Evolutionary conservation across 1,284 basidiomycete species (phyloP), one percentile per base, ranked within the genome.

Genomic region (Rhodotorula sp.): DNA sequence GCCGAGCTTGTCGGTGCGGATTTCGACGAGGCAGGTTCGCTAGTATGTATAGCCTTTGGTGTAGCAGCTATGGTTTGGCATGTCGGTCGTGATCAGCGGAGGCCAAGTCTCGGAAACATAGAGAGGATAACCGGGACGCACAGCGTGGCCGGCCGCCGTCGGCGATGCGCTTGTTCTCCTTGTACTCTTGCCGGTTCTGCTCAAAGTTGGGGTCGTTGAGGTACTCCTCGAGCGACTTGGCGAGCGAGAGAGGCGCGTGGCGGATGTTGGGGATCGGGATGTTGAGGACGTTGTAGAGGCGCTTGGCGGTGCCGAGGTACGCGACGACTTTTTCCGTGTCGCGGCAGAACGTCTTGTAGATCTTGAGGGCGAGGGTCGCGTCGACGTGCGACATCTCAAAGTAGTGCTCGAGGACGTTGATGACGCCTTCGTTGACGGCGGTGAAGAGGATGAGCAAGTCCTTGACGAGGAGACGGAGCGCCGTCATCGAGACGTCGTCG

Each of bases 381-480:
- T 99, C 95, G 31, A 89, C 82, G 76, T 92, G 90, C 5, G 93
- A 93, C 97, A 99, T 99, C 80, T 98, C 95, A 79, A 99, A 98
- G 82, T 98, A 99, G 82, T 97, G 91, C 80, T 98, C 97, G 62
- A 97, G 85, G 50, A 98, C 89, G 80, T 98, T 99, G 83, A 97
- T 97, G 61, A 98, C 92, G 68, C 95, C 95, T 80, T 99, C 95
- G 78, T 99, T 99, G 71, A 93, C 90, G 5, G 93, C 94, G 79
- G 97, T 95, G 81, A 98, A 98, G 26, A 99, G 85, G 67, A 97
- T 91, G 61, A 99, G 85, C 12, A 99, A 85, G 80, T 99, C 97
- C 80, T 98, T 98, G 76, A 98, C 91, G n/a, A 97, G 85, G 90
- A 99, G 92, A 56, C 92, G 86, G 71, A 97, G 85, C 1, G 97